Evolutionary conservation across 768 basidiomycete species (phyloP).

Genomic region (Dendrothele bispora): DNA sequence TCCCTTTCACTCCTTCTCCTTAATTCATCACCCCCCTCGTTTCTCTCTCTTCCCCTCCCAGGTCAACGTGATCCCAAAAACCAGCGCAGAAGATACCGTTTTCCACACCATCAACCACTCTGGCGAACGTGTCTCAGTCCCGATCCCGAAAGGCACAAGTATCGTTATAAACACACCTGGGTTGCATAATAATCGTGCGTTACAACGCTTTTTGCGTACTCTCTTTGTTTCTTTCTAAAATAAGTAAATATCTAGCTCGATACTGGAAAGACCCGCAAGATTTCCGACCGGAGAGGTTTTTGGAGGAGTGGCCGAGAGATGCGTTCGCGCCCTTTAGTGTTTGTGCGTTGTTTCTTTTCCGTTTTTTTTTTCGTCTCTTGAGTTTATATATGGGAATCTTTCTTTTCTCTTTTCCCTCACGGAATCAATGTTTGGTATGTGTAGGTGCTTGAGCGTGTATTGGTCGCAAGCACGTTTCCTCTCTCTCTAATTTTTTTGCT

Average conservation of each 20-base stretch:
- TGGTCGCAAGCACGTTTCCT: constrained; percentile 35
- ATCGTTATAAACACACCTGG: constrained; percentile 38
- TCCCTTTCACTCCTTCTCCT: not conserved
- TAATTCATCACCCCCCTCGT: not conserved
- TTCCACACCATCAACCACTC: constrained; percentile 30
- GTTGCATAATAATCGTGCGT: constrained; percentile 53
- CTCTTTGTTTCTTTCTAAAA: not conserved
- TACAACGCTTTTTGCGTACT: not conserved
- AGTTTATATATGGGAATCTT: not conserved
- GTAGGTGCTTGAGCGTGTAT: constrained; percentile 45
- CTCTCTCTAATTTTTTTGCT: not conserved
- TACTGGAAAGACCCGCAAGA: constrained; percentile 55
- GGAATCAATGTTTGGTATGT: too few relatives aligned
- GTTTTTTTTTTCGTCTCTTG: too few relatives aligned
- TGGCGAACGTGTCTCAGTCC: constrained; percentile 38
- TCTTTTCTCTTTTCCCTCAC: not conserved
- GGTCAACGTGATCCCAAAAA: constrained; percentile 45
- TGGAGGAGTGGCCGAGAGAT: constrained; percentile 54
- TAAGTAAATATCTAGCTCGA: constrained; percentile 34
- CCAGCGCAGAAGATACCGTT: constrained; percentile 45
- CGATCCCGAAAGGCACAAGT: constrained; percentile 41
- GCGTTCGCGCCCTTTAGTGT: constrained; percentile 55
- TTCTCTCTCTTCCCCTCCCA: constrained; percentile 10
- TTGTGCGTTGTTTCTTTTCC: constrained; percentile 22
- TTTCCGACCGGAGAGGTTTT: constrained; percentile 40